Percentiles rank a stretch among this genome's conserved stretches.
Conservation (phyloP, 2,329 filamentous ascomycete genomes). For the Aureobasidium sp. region DNA sequence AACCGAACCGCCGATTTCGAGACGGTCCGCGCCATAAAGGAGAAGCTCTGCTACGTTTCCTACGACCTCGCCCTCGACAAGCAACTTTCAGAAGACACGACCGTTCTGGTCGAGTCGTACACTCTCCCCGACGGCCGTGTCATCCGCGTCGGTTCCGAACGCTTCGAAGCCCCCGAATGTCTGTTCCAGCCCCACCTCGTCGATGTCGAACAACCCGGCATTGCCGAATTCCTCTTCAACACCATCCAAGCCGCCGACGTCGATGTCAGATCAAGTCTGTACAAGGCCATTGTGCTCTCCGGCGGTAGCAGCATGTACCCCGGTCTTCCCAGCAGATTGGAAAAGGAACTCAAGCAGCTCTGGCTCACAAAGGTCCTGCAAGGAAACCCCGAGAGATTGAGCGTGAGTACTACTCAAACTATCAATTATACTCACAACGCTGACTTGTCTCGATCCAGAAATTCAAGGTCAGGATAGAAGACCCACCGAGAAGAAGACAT, state of each 20-base stretch:
- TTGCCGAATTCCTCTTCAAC: slow-evolving; percentile 97
- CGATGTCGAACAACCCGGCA: slow-evolving; percentile 93
- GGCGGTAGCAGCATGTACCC: slow-evolving; percentile 99
- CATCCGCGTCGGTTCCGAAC: slow-evolving; percentile 91
- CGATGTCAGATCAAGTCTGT: slow-evolving; percentile 85
- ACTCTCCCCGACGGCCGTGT: slow-evolving; percentile 94
- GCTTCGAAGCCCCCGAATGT: slow-evolving; percentile 96
- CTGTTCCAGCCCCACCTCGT: slow-evolving; percentile 97
- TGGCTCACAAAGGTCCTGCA: slow-evolving; percentile 89
- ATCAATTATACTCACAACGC: neutral
- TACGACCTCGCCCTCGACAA: slow-evolving; percentile 97
- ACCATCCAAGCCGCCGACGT: slow-evolving; percentile 95
- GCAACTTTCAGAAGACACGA: slow-evolving; percentile 92
- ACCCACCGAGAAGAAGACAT: slow-evolving; percentile 88
- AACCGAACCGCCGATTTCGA: slow-evolving; percentile 99
- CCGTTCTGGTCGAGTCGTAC: slow-evolving; percentile 94
- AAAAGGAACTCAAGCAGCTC: slow-evolving; percentile 98
- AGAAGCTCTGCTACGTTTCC: slow-evolving; percentile 98
- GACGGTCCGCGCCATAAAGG: slow-evolving; percentile 97
- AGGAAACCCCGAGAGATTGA: slow-evolving; percentile 86
- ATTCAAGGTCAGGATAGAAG: slow-evolving; percentile 99
- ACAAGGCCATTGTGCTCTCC: slow-evolving; percentile 94
- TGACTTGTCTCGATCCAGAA: slow-evolving; percentile 64
- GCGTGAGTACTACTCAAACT: slow-evolving; percentile 40
- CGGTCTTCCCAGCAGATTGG: slow-evolving; percentile 83